Base-by-base conservation (phyloP, 805 yeast species). In the Candida orba region DNA sequence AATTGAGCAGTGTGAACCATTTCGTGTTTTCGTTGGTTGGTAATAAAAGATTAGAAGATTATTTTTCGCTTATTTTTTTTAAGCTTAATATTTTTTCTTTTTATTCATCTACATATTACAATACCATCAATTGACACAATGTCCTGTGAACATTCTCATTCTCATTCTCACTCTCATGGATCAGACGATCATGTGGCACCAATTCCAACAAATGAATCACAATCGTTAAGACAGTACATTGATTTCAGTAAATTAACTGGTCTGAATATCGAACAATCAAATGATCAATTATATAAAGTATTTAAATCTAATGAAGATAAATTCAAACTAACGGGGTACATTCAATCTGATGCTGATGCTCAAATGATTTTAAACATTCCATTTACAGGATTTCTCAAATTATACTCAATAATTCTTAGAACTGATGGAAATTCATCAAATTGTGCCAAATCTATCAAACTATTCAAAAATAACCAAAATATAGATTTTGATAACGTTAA, bases 281-380 rank as follows among this genome's bases (percentile, higher is more conserved):
- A 67, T n/a, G 66, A 69, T 2, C 83, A 83, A 8, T 14, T 60
- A 54, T 20, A 60, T 67, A 41, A 48, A 49, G 23, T 65, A 18
- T 75, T 90, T 60, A 81, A 80, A 50, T 52, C 68, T 2, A 62
- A 68, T 38, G 74, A 69, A 2, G 66, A 70, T 7, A 75, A 75
- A 53, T 78, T 75, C 48, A 61, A 68, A n/a, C 51, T 76, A 9
- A 47, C 78, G 66, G 49, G 64, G 32, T 54, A 63, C 66, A 57
- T 79, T 37, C 66, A 76, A 62, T 76, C 85, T 1, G 96, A 90
- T 59, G 79, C 84, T 2, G 98, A 91, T 56, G 77, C 81, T 46
- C 96, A 91, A 59, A 51, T 90, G 52, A 74, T 90, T 29, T 52
- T 91, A 29, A 75, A 78, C 42, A 75, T 91, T 25, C 97, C 96